A percentile compares a stretch with the other conserved stretches of the same genome.
phyloP scores from a whole-genome alignment of 1,139 yeast genomes.

The Kluyveromyces sp. region DNA sequence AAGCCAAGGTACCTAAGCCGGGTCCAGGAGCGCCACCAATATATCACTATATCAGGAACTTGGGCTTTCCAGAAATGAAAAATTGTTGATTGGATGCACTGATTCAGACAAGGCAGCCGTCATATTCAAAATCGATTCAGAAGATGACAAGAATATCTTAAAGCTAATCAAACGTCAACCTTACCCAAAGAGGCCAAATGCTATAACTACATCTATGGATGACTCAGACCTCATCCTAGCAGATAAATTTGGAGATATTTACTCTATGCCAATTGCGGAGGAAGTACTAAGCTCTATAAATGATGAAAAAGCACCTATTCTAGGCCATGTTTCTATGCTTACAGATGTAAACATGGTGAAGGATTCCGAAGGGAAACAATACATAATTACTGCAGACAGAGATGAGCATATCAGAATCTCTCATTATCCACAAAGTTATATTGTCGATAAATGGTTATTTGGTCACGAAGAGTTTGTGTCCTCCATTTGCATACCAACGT shows the following conservation, averaged over 20 bases:
- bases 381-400: constrained; percentile 75
- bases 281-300: constrained; percentile 18
- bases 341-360: constrained; percentile 55
- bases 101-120: constrained; percentile 78
- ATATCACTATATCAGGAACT: constrained; percentile 56
- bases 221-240: constrained; percentile 57
- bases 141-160: constrained; percentile 32
- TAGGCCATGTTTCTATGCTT: constrained; percentile 96
- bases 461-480: constrained; percentile 85
- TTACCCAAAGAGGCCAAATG: constrained; percentile 85
- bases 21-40: constrained; percentile 63
- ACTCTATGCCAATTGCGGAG: constrained; percentile 40
- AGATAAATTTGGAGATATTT: constrained; percentile 98
- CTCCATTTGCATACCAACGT: constrained; percentile 44
- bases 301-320: constrained; percentile 43
- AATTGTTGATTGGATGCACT: constrained; percentile 57
- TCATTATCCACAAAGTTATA: constrained; percentile 66
- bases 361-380: constrained; percentile 37
- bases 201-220: constrained; percentile 54
- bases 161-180: constrained; percentile 59
- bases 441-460: constrained; percentile 75
- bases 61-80: constrained; percentile 48
- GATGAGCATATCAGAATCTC: constrained; percentile 95
- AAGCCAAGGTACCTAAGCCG: constrained; percentile 52
- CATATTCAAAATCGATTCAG: constrained; percentile 42